These are phyloP conservation scores for Scorias spongiosa DNA, from an alignment of 2,329 filamentous ascomycete species.

Conservation along the genomic window DNA sequence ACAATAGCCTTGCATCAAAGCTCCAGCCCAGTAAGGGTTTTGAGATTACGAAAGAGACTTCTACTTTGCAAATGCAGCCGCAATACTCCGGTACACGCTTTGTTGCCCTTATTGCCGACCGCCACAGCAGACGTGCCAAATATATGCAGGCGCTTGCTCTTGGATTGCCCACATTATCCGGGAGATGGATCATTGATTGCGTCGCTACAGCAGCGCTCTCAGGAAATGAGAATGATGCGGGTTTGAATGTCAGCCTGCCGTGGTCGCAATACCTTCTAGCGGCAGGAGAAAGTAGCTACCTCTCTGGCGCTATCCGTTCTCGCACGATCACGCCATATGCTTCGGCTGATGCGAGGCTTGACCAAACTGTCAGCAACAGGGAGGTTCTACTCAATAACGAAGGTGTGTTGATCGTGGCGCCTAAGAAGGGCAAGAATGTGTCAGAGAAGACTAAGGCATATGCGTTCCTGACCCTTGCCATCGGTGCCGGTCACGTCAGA, in stretches of 20 bases:
- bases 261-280: slow-evolving; percentile 76
- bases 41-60: slow-evolving; percentile 5
- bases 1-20: slow-evolving; percentile 6
- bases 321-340: slow-evolving; percentile 48
- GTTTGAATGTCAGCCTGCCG: slow-evolving; percentile 35
- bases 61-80: slow-evolving; percentile 30
- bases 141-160: slow-evolving; percentile 91
- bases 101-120: slow-evolving; percentile 70
- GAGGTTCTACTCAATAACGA: slow-evolving; percentile 30
- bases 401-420: slow-evolving; percentile 58
- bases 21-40: slow-evolving; percentile 1
- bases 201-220: slow-evolving; percentile 22
- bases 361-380: slow-evolving; percentile 37
- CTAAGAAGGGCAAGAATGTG: slow-evolving; percentile 37
- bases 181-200: slow-evolving; percentile 67
- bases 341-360: slow-evolving; percentile 41
- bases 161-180: slow-evolving; percentile 70
- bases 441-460: slow-evolving; percentile 53
- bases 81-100: slow-evolving; percentile 50
- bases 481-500: slow-evolving; percentile 55
- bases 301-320: slow-evolving; percentile 65
- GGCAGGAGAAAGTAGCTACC: slow-evolving; percentile 62
- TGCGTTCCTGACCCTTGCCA: slow-evolving; percentile 61
- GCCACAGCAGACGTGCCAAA: slow-evolving; percentile 73
- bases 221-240: slow-evolving; percentile 2